phyloP scores from a whole-genome alignment of 371 early-diverging fungal genomes.

The Mortierella sp. region DNA sequence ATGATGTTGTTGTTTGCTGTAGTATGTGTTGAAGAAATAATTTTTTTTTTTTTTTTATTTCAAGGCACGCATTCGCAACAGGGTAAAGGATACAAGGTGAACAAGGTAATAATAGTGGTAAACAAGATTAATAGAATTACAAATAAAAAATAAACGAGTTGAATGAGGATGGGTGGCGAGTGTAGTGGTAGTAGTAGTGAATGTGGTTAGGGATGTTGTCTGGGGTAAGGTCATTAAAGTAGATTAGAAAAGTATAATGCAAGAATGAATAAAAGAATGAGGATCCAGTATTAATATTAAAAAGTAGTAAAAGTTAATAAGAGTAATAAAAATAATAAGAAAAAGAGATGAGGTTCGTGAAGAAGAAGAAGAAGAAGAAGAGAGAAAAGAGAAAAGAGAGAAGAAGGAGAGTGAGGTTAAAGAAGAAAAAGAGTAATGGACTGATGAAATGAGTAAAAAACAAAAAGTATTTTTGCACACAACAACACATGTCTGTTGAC shows the following conservation, averaged over 20 bases:
- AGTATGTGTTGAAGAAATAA: neutral
- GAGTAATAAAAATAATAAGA: neutral
- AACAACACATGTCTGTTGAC: too few relatives aligned
- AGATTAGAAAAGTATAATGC: neutral
- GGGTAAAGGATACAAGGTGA: neutral
- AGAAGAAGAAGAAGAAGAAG: neutral
- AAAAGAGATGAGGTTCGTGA: too few relatives aligned
- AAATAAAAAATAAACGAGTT: too few relatives aligned
- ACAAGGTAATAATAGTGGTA: too few relatives aligned
- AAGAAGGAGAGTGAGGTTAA: neutral
- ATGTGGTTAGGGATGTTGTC: neutral
- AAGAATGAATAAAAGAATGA: neutral
- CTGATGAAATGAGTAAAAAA: too few relatives aligned
- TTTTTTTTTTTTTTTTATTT: neutral
- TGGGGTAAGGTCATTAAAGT: constrained; percentile 3
- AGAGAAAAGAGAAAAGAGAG: neutral
- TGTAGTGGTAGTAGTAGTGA: too few relatives aligned
- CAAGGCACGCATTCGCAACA: constrained; percentile 10
- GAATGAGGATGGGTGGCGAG: too few relatives aligned
- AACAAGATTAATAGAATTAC: too few relatives aligned
- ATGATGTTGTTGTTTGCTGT: neutral
- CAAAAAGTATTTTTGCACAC: too few relatives aligned
- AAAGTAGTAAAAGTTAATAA: neutral
- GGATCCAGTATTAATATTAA: neutral
- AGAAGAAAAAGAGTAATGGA: too few relatives aligned